Evolutionary conservation across 2,329 filamentous ascomycete species (phyloP).

Genomic region (Cercospora zeae-maydis): DNA sequence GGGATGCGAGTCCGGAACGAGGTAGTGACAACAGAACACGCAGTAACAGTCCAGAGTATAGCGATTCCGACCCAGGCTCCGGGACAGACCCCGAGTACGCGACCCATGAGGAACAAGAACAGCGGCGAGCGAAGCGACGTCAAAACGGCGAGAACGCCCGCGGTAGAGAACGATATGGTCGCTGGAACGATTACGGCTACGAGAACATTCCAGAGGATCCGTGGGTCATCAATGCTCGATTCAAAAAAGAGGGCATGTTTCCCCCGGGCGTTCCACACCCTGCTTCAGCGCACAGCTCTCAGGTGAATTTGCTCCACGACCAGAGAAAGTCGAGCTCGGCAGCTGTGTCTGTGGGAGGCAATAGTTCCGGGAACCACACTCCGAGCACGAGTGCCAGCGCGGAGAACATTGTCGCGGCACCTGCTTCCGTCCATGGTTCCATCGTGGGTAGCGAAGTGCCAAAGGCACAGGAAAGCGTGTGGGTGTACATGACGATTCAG

Average conservation of each 20-base stretch:
- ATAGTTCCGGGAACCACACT: slow-evolving; percentile 17
- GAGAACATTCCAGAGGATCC: slow-evolving; percentile 79
- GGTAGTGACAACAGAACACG: slow-evolving; percentile 20
- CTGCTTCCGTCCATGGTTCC: slow-evolving; percentile 16
- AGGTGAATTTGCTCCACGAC: slow-evolving; percentile 43
- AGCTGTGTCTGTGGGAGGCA: slow-evolving; percentile 25
- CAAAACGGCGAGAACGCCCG: slow-evolving; percentile 26
- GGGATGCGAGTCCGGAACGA: slow-evolving; percentile 32
- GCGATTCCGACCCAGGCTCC: slow-evolving; percentile 38
- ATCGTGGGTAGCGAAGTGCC: slow-evolving; percentile 18
- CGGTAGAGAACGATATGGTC: slow-evolving; percentile 42
- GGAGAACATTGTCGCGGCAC: slow-evolving; percentile 31
- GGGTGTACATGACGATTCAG: slow-evolving; percentile 92
- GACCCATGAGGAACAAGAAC: slow-evolving; percentile 36
- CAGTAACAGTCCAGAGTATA: slow-evolving; percentile 39
- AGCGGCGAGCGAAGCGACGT: slow-evolving; percentile 26
- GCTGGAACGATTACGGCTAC: slow-evolving; percentile 60
- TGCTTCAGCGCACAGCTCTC: slow-evolving; percentile 49
- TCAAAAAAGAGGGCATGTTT: slow-evolving; percentile 75
- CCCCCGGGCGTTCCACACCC: slow-evolving; percentile 50
- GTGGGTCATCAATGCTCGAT: slow-evolving; percentile 89
- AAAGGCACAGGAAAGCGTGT: slow-evolving; percentile 65
- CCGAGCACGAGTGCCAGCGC: slow-evolving; percentile 26
- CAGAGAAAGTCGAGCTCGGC: slow-evolving; percentile 24
- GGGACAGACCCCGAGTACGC: slow-evolving; percentile 40